Evolutionary conservation across 2,329 filamentous ascomycete genomes (phyloP), one percentile per base, ranked within the genome.

Genomic region (Coniosporium tulheliwenetii): DNA sequence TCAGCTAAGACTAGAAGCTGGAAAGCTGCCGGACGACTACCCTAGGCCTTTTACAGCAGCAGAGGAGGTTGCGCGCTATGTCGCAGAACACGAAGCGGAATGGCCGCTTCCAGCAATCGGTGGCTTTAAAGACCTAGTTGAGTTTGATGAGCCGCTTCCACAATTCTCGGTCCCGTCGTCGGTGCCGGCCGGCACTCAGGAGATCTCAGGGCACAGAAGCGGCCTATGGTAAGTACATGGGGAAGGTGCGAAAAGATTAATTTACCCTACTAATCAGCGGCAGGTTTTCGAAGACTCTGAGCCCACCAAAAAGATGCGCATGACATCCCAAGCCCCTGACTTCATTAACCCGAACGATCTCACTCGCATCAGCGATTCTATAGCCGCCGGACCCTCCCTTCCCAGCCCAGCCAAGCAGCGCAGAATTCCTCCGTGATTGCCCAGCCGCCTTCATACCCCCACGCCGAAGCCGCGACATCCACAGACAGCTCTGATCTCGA

Each of bases 341-440:
- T 3, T 26, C 19, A 52, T 59, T 40, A 52, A 58, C 37, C 52
- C 52, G 5, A 46, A 50, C n/a, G 52, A 57, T 2, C 45, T 59
- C 15, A 63, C 60, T 1, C 61, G 58, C 19, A 50, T 64, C 38
- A 67, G 61, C 42, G 62, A 66, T 44, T 66, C 63, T 0, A 51
- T 63, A 41, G 54, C 54, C 8, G 51, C 10, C 32, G 32, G 14
- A 8, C 32, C 32, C n/a, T 37, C 10, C n/a, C 13, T 15, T 36
- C 40, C 2, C 38, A 41, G 33, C 36, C 41, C 30, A 36, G 36
- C 10, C 19, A 38, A 29, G 35, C 16, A n/a, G 32, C 41, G 3
- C 30, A 43, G 29, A n/a, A 8, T 14, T 19, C 13, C 8, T 19
- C 38, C 9, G 37, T 40, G 30, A 39, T 30, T 12, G 26, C 15